Evolutionary conservation across 495 filamentous ascomycete species (phyloP), one percentile per base, ranked within the genome.

Genomic region (Penicillium cataractarum): DNA sequence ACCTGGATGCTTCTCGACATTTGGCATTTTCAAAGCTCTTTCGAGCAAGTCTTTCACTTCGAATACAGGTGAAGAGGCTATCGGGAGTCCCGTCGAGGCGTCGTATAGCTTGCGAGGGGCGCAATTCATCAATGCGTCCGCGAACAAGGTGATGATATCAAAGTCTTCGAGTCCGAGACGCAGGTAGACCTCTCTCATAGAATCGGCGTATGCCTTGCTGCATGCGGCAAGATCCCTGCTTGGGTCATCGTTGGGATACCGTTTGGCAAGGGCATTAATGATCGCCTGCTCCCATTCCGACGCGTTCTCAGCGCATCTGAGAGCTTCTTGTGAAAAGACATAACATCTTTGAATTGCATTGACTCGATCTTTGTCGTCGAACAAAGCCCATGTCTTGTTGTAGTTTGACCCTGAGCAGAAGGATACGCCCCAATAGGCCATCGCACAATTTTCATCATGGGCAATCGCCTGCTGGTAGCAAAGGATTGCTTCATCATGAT

Each of bases 401-500:
- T 90, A 90, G 62, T 90, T 89, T 2, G 87, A 85, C 3, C 88
- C 88, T 0, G 87, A 65, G 8, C 82, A 72, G 63, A 83, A 90
- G 0, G 88, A 85, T 2, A 87, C 64, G 0, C 87, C 88, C 88
- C 88, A 90, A 51, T 86, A 83, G 17, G 87, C 86, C 71, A 90
- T 84, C 8, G 81, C 80, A 59, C 83, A 88, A 2, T 69, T 57
- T 0, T 74, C 65, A 57, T 90, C 87, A 46, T 74, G 50, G 0
- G 74, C 74, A 49, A 84, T 81, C 15, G 86, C 85, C 12, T 78
- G 78, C 58, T 85, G 74, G 61, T 89, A 90, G 71, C 88, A 90
- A 57, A 70, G 71, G 5, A 71, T 78, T 6, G 82, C 76, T 68
- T 89, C 88, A 48, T 83, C 83, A 60, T 88, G 86, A 71, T 90